phyloP scores from a whole-genome alignment of 2,329 filamentous ascomycete species.

The Neoscytalidium dimidiatum region DNA sequence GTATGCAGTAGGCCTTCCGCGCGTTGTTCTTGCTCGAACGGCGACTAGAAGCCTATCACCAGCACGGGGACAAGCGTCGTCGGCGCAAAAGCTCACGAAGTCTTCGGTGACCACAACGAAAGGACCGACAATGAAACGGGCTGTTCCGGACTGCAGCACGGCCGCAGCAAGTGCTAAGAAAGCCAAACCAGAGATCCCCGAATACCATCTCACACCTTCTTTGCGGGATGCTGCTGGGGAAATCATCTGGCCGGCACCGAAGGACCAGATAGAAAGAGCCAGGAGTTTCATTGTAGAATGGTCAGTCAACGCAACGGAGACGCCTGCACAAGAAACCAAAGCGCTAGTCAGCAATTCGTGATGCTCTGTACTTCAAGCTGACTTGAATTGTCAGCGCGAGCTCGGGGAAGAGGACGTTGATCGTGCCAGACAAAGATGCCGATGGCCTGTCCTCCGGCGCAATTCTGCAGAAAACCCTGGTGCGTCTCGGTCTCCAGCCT shows the following conservation, averaged over 20 bases:
- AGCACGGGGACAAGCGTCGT: background rate
- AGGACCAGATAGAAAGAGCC: constrained; percentile 56
- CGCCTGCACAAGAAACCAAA: background rate
- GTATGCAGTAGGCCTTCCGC: background rate
- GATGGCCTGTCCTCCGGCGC: constrained; percentile 67
- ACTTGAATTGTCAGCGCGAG: constrained; percentile 46
- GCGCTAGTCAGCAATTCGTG: background rate
- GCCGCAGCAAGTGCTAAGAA: constrained; percentile 14
- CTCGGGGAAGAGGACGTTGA: constrained; percentile 55
- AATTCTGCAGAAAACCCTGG: constrained; percentile 62
- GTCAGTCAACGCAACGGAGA: no score
- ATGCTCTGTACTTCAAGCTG: background rate
- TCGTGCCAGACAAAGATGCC: constrained; percentile 70
- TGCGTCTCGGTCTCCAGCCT: constrained; percentile 57
- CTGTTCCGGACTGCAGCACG: background rate
- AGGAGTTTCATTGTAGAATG: constrained; percentile 60
- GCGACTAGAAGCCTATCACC: no score
- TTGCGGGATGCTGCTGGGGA: constrained; percentile 15
- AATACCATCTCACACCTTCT: constrained; percentile 17
- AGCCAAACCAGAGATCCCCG: background rate
- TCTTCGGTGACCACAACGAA: background rate
- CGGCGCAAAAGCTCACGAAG: background rate
- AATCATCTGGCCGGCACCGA: constrained; percentile 60
- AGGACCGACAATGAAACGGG: constrained; percentile 9
- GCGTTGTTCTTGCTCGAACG: background rate